Evolutionary conservation across 2,329 filamentous ascomycete genomes (phyloP).

Genomic region (Claviceps sp.): DNA sequence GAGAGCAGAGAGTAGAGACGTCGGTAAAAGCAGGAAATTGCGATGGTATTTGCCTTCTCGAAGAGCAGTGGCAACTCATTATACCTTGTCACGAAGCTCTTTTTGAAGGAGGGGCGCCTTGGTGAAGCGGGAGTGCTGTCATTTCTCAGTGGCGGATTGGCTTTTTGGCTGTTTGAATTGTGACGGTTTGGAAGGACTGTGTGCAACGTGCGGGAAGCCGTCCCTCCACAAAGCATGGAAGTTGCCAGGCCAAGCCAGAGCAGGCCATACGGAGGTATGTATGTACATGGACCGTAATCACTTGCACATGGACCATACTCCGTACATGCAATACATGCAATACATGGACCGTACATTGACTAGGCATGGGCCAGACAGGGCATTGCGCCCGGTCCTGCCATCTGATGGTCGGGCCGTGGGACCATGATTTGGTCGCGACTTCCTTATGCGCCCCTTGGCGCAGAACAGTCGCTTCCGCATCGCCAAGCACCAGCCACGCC

Average conservation of each 20-base stretch:
- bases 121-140: not conserved
- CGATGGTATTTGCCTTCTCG: not conserved
- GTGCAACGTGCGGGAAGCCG: not conserved
- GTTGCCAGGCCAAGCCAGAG: too few relatives aligned
- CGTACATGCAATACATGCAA: too few relatives aligned
- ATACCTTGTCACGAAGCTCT: not conserved
- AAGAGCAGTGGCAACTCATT: not conserved
- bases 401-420: not conserved
- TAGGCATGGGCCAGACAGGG: too few relatives aligned
- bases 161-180: not conserved
- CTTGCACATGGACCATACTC: not conserved
- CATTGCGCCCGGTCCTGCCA: not conserved
- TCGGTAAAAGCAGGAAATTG: not conserved
- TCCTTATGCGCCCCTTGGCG: not conserved
- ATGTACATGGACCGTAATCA: not conserved
- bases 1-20: not conserved
- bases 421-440: not conserved
- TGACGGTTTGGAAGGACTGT: conserved; percentile 2
- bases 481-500: too few relatives aligned
- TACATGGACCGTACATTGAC: too few relatives aligned
- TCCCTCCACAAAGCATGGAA: not conserved
- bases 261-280: not conserved
- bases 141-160: not conserved
- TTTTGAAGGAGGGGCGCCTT: not conserved
- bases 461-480: not conserved